Base-by-base conservation (phyloP, 306 rosid genomes). In the Morella rubra region DNA sequence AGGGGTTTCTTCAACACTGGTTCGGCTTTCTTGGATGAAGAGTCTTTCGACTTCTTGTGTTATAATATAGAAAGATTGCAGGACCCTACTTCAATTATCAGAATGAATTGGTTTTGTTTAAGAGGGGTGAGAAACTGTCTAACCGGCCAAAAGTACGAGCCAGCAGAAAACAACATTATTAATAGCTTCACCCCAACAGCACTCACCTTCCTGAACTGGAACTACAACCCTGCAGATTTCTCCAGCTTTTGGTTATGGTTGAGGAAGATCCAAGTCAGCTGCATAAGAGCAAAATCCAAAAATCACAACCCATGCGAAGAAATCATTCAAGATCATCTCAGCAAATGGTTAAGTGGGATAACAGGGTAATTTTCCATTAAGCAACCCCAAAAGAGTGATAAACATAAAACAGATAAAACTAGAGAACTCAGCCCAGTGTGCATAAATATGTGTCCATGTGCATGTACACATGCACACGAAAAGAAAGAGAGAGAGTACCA, bases 261-360 rank as follows among this genome's bases (percentile, higher is more conserved):
- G 83, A 95, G 97, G 97, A 92, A 95, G 73, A 92, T 92, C 99
- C 97, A 92, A 45, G 97, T 92, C 97, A 95, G 89, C 99, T 95
- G 90, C 94, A 84, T 47, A 73, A 65, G 7, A 68, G 32, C 54
- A 68, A 73, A 76, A 50, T 49, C 64, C 42, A 45, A 32, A n/a
- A 56, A 69, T 67, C 42, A 79, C 14, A 70, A 42, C n/a, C 71
- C 14, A 73, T 53, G 40, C 18, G 0, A 60, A 12, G 19, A 49
- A 64, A 65, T 4, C 0, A 60, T 60, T 7, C 41, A 12, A 60
- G 67, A 60, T 13, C 44, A 1, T 27, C 37, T 32, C 44, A 61
- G 68, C 20, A 32, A 61, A 61, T 32, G 12, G 32, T 27, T 27
- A 27, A 27, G 2, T 27, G 32, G 32, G 32, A 27, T 27, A 27